phyloP scores from a whole-genome alignment of 2,329 filamentous ascomycete species.

The Lasiodiplodia theobromae region DNA sequence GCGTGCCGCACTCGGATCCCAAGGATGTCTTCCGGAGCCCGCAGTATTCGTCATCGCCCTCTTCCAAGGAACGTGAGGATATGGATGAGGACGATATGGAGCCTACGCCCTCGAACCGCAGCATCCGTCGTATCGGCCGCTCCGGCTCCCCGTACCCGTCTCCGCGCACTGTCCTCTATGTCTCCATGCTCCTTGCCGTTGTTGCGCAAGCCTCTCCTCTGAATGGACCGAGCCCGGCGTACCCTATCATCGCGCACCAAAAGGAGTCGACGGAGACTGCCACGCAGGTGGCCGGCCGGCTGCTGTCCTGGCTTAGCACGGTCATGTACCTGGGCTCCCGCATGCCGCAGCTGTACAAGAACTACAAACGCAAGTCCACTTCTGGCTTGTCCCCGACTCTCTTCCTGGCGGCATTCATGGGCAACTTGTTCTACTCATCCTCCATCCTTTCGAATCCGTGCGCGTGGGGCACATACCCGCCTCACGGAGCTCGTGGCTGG shows the following conservation, averaged over 20 bases:
- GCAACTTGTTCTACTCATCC: conserved; percentile 71
- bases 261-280: conserved; percentile 34
- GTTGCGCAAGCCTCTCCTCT: conserved; percentile 46
- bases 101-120: conserved; percentile 34
- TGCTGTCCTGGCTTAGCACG: conserved; percentile 48
- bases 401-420: conserved; percentile 71
- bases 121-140: conserved; percentile 42
- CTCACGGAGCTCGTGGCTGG: conserved; percentile 67
- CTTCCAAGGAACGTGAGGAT: conserved; percentile 18
- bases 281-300: conserved; percentile 47
- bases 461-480: conserved; percentile 64
- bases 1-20: conserved; percentile 38
- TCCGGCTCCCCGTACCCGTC: conserved; percentile 54
- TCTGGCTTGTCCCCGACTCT: conserved; percentile 68
- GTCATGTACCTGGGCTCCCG: conserved; percentile 44
- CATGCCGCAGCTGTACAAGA: conserved; percentile 69
- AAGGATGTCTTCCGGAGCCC: conserved; percentile 47
- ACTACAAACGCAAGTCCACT: conserved; percentile 68
- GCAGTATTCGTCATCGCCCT: conserved; percentile 27
- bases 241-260: conserved; percentile 33
- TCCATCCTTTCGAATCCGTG: conserved; percentile 69
- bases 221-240: conserved; percentile 38
- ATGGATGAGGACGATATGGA: neutral
- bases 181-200: conserved; percentile 55
- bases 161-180: conserved; percentile 55